Conservation (phyloP, 2,329 filamentous ascomycete species). For the Aspergillus ruber region DNA sequence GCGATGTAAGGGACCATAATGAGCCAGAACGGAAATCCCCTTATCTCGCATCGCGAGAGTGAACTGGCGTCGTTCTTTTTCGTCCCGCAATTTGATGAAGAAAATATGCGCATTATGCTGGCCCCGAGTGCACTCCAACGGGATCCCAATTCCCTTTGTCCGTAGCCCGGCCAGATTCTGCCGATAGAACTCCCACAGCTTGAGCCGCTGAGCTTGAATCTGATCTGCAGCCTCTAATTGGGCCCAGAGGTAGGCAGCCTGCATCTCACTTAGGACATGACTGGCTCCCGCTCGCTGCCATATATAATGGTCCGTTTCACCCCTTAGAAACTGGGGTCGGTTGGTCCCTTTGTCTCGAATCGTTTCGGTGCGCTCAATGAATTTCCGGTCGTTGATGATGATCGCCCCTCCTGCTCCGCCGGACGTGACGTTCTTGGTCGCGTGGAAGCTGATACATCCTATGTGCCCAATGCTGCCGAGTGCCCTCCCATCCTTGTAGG, state of each 20-base stretch:
- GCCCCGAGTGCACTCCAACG: neutral
- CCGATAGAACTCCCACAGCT: conserved; percentile 6
- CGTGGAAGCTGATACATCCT: conserved; percentile 14
- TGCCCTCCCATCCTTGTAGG: conserved; percentile 4
- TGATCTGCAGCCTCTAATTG: conserved; percentile 6
- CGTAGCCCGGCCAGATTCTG: neutral
- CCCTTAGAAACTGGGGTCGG: conserved; percentile 4
- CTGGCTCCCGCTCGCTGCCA: conserved; percentile 9
- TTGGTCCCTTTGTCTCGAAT: conserved; percentile 10
- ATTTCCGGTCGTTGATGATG: conserved; percentile 6
- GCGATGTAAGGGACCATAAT: conserved; percentile 1
- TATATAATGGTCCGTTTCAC: conserved; percentile 6
- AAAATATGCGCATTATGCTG: conserved; percentile 2
- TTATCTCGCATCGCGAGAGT: neutral
- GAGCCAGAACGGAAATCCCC: neutral
- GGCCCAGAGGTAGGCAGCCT: conserved; percentile 9
- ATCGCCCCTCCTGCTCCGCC: conserved; percentile 10
- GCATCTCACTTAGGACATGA: conserved; percentile 5
- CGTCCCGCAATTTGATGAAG: neutral
- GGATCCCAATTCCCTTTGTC: neutral
- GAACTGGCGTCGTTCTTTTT: neutral
- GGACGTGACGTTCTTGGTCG: conserved; percentile 11
- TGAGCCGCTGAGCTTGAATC: conserved; percentile 3
- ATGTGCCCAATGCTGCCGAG: conserved; percentile 12
- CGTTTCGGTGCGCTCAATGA: conserved; percentile 4